Evolutionary conservation across 495 filamentous ascomycete species (phyloP), one percentile per base, ranked within the genome.

Genomic region (Barbatosphaeria neglecta): DNA sequence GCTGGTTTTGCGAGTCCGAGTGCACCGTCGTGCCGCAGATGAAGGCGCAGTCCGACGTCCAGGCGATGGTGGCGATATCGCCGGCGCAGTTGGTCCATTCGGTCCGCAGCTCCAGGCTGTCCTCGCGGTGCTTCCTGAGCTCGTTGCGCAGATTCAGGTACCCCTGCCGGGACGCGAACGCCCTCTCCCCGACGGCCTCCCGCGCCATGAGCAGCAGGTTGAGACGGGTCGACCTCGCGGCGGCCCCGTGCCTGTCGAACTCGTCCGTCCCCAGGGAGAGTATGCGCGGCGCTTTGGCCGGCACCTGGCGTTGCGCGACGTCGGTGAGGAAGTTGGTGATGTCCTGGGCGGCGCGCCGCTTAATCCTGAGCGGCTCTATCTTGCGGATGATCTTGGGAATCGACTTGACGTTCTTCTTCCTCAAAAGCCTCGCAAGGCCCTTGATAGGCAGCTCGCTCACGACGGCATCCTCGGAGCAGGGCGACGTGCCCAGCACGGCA

Each of bases 1-100:
- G 81, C 66, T 88, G 83, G 48, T 85, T 87, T 44, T 82, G 74
- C 0, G 74, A 60, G 56, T 95, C 87, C 1, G 78, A 79, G 46
- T 86, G 77, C 22, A 84, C 81, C 2, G 82, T 80, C 2, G 86
- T 83, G 2, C 89, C 89, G 44, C 72, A 75, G 22, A 78, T 50
- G 44, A 77, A 76, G n/a, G 52, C 57, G 6, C 68, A 64, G 45
- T 75, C 62, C 1, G 69, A 66, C 0, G 69, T 51, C 81, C 81
- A 84, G 23, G 63, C 65, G 11, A 80, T 63, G 19, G 72, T 75
- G 38, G 66, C 61, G 17, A 84, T 77, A 54, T 83, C 79, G 6
- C 78, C 76, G 25, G 76, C 78, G 24, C 70, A 74, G 31, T 74
- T 67, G 1, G 68, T 70, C 69, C 70, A 78, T 45, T 76, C 68